A percentile compares a stretch with the other conserved stretches of the same genome.
Conservation (phyloP, 2,329 filamentous ascomycete species). For the Scedosporium minutisporum region DNA sequence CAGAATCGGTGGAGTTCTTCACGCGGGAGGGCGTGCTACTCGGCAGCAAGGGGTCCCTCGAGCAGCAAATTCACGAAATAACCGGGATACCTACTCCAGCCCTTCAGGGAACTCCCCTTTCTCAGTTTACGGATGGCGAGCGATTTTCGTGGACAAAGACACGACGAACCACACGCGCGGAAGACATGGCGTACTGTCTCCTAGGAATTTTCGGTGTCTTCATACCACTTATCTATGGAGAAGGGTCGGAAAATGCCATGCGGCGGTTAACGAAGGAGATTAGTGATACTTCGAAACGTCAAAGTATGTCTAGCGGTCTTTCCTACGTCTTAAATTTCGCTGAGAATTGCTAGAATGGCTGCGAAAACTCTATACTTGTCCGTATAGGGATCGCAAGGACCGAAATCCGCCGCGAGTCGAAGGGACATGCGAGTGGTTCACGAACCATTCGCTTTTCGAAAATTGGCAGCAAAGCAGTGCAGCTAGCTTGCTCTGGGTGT, state of each 20-base stretch:
- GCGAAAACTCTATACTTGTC: neutral
- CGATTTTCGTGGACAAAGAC: slow-evolving; percentile 11
- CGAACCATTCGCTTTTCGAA: slow-evolving; percentile 9
- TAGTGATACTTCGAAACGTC: no score
- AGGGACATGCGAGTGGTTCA: slow-evolving; percentile 14
- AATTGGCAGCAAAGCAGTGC: slow-evolving; percentile 12
- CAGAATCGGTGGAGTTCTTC: slow-evolving; percentile 15
- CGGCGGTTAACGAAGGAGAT: slow-evolving; percentile 24
- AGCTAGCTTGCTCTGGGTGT: slow-evolving; percentile 21
- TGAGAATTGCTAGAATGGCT: neutral
- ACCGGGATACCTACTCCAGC: slow-evolving; percentile 12
- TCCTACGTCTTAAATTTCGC: no score
- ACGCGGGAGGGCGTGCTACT: slow-evolving; percentile 11
- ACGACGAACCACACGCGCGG: slow-evolving; percentile 8
- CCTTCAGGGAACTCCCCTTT: slow-evolving; percentile 9
- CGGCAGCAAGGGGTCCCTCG: slow-evolving; percentile 14
- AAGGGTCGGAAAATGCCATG: slow-evolving; percentile 17
- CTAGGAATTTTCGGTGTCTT: slow-evolving; percentile 12
- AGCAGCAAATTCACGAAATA: slow-evolving; percentile 13
- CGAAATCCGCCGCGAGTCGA: slow-evolving; percentile 20
- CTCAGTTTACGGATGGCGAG: slow-evolving; percentile 9
- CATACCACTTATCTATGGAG: slow-evolving; percentile 12
- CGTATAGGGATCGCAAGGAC: slow-evolving; percentile 16
- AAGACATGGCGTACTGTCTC: slow-evolving; percentile 12
- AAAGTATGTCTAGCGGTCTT: no score